Evolutionary conservation across 2,329 filamentous ascomycete genomes (phyloP).

Genomic region (Kalmusia sp.): DNA sequence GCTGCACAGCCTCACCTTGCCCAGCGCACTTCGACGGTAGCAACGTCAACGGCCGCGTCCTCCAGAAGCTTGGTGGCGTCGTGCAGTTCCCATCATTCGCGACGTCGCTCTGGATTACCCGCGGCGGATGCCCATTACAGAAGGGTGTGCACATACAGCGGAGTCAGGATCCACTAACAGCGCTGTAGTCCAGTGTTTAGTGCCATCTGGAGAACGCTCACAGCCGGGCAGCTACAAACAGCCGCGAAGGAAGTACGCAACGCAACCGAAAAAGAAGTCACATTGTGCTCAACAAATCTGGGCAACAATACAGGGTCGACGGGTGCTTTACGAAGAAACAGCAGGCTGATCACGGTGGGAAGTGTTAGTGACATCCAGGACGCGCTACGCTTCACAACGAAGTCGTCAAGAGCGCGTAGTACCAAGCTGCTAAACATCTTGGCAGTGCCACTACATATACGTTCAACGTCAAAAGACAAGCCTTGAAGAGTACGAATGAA

Average conservation of each 20-base stretch:
- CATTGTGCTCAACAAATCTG: neutral
- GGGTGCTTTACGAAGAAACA: neutral
- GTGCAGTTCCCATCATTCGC: neutral
- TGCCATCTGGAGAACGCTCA: neutral
- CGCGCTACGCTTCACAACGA: neutral
- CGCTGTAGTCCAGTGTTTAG: neutral
- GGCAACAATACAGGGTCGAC: neutral
- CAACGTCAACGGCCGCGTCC: slow-evolving; percentile 17
- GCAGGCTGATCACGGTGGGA: neutral
- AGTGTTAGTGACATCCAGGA: neutral
- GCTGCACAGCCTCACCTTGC: slow-evolving; percentile 7
- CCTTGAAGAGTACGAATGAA: neutral
- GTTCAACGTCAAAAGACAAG: neutral
- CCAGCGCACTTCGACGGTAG: neutral
- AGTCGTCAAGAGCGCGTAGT: neutral
- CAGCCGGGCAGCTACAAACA: too few species aligned
- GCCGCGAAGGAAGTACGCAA: too few species aligned
- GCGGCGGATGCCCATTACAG: neutral
- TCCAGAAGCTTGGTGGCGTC: slow-evolving; percentile 9
- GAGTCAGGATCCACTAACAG: neutral
- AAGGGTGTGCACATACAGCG: neutral
- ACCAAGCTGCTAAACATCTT: neutral
- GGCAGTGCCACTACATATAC: neutral
- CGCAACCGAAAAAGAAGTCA: too few species aligned
- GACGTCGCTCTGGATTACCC: neutral